Evolutionary conservation across 1,139 yeast genomes (phyloP), one percentile per base, ranked within the genome.

Genomic region (Williopsis jadinii): DNA sequence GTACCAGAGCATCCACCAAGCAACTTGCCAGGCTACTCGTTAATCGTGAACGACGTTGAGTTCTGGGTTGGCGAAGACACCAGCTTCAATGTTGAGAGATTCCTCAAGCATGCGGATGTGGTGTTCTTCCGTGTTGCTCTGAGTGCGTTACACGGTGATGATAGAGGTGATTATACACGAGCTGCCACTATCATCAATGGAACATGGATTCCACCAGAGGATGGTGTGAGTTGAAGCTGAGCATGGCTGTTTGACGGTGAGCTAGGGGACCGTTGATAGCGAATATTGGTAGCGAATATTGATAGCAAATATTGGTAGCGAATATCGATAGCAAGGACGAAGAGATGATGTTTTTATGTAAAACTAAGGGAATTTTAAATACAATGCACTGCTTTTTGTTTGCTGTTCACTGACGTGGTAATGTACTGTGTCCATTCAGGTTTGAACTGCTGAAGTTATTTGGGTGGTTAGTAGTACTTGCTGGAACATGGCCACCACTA

Each of bases 1-100:
- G 36, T 54, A 3, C 44, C 54, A 0, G 51, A 68, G 3, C 39
- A 39, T 10, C 14, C 30, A 1, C 27, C 30, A 1, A 33, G 34
- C 4, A 43, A 42, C 11, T 36, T 49, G 5, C 38, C 43, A 14
- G 80, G 81, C 0, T 72, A 72, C 42, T 82, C 95, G 1, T 59
- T 87, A 35, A 60, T 87, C 38, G 64, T 88, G 33, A 85, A 88
- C 54, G 96, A 88, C 54, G 66, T 87, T n/a, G 95, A 87, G 58
- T 65, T 79, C 32, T 84, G 72, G 54, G 74, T 80, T 4, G 95
- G 86, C 3, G 56, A 61, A 6, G 55, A 66, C n/a, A 59, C 64
- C 1, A 56, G 65, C 1, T 52, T 80, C 5, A 67, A 73, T 49
- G 49, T 80, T 30, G 64, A 59, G 10, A 49, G 56, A 5, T 45